Conservation (phyloP, 306 rosid genomes). For the Castanea mollissima region DNA sequence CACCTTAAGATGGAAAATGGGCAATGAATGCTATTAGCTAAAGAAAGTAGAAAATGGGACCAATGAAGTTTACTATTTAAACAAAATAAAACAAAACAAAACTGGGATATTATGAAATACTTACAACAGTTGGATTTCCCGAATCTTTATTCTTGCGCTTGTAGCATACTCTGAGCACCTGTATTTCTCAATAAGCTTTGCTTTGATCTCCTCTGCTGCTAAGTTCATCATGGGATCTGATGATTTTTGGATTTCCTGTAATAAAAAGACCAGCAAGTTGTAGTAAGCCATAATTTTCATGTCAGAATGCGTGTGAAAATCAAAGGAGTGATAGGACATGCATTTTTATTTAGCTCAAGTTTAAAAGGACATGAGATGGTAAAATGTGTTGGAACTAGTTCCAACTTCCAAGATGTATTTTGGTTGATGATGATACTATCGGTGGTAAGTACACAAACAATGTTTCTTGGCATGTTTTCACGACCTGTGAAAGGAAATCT, state of each 20-base stretch:
- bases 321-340: background rate
- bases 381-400: background rate
- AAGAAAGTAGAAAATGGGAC: background rate
- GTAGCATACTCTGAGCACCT: slow-evolving; percentile 46
- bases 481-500: background rate
- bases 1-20: background rate
- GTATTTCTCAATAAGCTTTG: slow-evolving; percentile 44
- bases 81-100: background rate
- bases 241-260: slow-evolving; percentile 33
- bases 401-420: background rate
- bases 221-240: slow-evolving; percentile 13
- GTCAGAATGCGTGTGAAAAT: background rate
- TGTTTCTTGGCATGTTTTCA: background rate
- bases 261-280: background rate
- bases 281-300: background rate
- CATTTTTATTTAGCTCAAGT: background rate
- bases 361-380: background rate
- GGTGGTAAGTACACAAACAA: background rate
- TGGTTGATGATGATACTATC: background rate
- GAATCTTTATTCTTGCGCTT: slow-evolving; percentile 33
- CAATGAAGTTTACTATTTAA: background rate
- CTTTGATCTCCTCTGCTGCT: slow-evolving; percentile 40
- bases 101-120: background rate
- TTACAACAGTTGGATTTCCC: slow-evolving; percentile 40
- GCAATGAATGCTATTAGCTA: background rate